Evolutionary conservation across 306 rosid species (phyloP), one percentile per base, ranked within the genome.

Genomic region (Prosopis cineraria): DNA sequence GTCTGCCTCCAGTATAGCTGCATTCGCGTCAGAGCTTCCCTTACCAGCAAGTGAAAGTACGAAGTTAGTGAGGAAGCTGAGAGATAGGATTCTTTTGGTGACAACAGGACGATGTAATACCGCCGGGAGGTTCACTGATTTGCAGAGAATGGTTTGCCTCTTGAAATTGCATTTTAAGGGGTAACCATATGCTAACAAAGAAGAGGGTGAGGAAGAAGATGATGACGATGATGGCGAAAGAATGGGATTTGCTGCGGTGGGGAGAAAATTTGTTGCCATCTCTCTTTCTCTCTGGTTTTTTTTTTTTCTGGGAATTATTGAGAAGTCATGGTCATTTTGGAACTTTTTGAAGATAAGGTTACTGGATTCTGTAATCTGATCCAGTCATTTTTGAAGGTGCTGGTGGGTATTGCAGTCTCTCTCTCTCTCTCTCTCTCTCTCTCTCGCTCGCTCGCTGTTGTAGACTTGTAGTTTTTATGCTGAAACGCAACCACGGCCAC

Each of bases 231-330:
- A 84, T 72, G 86, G 80, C 4, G 68, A 84, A 72, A 68, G 73
- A 76, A 87, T 84, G 36, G 88, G 53, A 71, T 74, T 82, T 79
- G 94, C 90, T 79, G 94, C 90, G 73, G 90, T 85, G 29, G 93
- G 83, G 82, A 94, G 94, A 85, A 88, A 73, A 87, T 87, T 40
- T 72, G 87, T 73, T 77, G 97, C 96, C 98, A 91, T 95, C 27
- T 81, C 60, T 41, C 68, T 47, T 72, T 37, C 31, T 22, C n/a
- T n/a, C n/a, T n/a, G n/a, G 30, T 10, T 55, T 55, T 52, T 52
- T 20, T 7, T 52, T n/a, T 20, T 50, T 52, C 52, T 60, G 20
- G 71, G 52, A 78, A 89, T n/a, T n/a, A 73, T 81, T 79, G 79
- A 47, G 43, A 68, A 79, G 81, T 20, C 76, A 76, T 63, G 87